Percentiles rank a stretch among this genome's conserved stretches.
These are phyloP conservation scores for Medicago lupulina DNA, from an alignment of 306 rosid genomes.

Conservation along the genomic window DNA sequence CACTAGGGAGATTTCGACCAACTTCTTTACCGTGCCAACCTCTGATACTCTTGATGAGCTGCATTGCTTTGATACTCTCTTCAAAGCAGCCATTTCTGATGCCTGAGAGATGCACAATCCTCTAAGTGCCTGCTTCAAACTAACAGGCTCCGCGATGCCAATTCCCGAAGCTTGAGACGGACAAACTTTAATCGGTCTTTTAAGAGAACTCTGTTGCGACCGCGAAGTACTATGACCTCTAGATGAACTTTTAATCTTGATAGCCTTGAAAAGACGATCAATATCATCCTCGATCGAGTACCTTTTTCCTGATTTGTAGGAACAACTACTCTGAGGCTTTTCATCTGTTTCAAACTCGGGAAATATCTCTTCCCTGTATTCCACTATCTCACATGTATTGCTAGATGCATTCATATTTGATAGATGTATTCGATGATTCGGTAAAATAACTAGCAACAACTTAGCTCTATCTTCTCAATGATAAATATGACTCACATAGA, in stretches of 20 bases:
- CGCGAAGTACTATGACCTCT: conserved; percentile 57
- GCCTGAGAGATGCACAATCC: conserved; percentile 98
- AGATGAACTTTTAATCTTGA: conserved; percentile 66
- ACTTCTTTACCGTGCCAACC: conserved; percentile 84
- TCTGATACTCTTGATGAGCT: conserved; percentile 80
- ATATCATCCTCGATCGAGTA: conserved; percentile 93
- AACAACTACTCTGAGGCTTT: conserved; percentile 58
- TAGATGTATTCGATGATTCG: conserved; percentile 19
- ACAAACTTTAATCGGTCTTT: conserved; percentile 83
- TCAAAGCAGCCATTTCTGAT: conserved; percentile 97
- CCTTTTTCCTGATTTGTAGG: conserved; percentile 55
- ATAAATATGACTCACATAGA: conserved; percentile 45
- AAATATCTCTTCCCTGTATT: conserved; percentile 65
- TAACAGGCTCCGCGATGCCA: conserved; percentile 90
- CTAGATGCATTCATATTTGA: conserved; percentile 61
- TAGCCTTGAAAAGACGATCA: conserved; percentile 84
- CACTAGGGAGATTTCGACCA: conserved; percentile 82
- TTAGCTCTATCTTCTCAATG: conserved; percentile 64
- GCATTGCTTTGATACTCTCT: conserved; percentile 75
- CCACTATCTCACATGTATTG: conserved; percentile 78
- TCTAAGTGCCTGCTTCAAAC: conserved; percentile 98
- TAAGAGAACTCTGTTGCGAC: conserved; percentile 80
- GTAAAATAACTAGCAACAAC: conserved; percentile 35
- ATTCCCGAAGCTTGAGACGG: conserved; percentile 80
- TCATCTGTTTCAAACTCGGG: conserved; percentile 52